Evolutionary conservation across 371 early-diverging fungal species (phyloP), one percentile per base, ranked within the genome.

Genomic region (Lichtheimia corymbifera): DNA sequence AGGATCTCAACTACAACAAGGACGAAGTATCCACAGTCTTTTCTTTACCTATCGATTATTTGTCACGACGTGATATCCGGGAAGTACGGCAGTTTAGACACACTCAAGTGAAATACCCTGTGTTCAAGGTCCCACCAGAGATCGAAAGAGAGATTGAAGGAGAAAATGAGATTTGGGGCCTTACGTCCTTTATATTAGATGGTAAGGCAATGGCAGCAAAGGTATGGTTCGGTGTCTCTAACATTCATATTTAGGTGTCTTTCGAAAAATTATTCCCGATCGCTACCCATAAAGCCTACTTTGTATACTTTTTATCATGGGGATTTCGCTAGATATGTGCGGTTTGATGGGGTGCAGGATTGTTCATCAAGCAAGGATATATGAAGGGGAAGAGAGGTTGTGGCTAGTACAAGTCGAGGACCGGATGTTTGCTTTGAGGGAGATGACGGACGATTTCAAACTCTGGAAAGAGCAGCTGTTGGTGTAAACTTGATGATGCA

Each of bases 161-260:
- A 1, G 82, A 73, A 14, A 67, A 70, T 27, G 77, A 83, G 17
- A 79, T 93, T n/a, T 93, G 94, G 94, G 94, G 94, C 1, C 64
- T 95, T 60, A 95, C 95, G 3, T 92, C 91, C 5, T 92, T 86
- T 70, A 83, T 93, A 17, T 60, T 95, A 52, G 77, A 91, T 57
- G 85, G 86, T 70, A 79, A 59, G 41, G 4, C 42, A 35, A 9
- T 35, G 11, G 0, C 6, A 35, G 35, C 9, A 35, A 11, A 35
- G 35, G 28, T 4, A 28, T 11, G 2, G 0, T 35, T 35, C 11
- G 6, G 35, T 35, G 35, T 35, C 2, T 35, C 35, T 35, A 1
- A 49, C 14, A 17, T 40, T 22, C 28, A 15, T 55, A 0, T 59
- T 14, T 61, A 73, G 77, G 77, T 44, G 67, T 77, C 2, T 63